A percentile compares a stretch with the other conserved stretches of the same genome.
phyloP scores from a whole-genome alignment of 1,139 yeast genomes.

The Debaryomycetaceae sp. region DNA sequence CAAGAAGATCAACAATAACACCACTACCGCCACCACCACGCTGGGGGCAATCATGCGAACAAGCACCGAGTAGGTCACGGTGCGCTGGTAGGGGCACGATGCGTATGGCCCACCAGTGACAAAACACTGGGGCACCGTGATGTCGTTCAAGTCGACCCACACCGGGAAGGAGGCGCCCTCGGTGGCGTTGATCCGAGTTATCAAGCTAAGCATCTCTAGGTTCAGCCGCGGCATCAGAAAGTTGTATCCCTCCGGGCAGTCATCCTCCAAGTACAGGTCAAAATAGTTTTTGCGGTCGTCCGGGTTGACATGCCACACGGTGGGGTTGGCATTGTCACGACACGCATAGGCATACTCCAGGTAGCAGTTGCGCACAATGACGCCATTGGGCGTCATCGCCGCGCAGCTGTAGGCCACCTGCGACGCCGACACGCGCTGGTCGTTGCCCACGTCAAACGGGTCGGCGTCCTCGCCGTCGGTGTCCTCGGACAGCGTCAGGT shows the following conservation, averaged over 20 bases:
- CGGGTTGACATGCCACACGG: constrained; percentile 44
- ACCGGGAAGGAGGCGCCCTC: constrained; percentile 25
- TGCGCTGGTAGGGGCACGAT: constrained; percentile 68
- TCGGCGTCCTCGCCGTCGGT: constrained; percentile 6
- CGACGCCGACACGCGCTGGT: constrained; percentile 8
- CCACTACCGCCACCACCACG: constrained; percentile 48
- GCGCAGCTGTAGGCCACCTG: constrained; percentile 61
- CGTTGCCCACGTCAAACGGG: background rate
- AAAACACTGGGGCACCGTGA: constrained; percentile 75
- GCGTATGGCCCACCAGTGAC: constrained; percentile 80
- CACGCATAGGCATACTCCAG: constrained; percentile 52
- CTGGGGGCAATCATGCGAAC: constrained; percentile 66
- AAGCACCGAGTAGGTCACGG: constrained; percentile 52
- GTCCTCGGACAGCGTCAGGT: constrained; percentile 1
- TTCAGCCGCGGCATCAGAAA: constrained; percentile 58
- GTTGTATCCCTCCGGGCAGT: constrained; percentile 47
- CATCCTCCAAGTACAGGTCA: constrained; percentile 30
- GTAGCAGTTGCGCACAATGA: constrained; percentile 66
- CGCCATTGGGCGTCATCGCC: constrained; percentile 41
- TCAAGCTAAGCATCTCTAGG: constrained; percentile 32
- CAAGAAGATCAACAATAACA: constrained; percentile 38
- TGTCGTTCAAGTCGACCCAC: constrained; percentile 85
- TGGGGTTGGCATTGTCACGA: constrained; percentile 32
- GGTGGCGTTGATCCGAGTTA: constrained; percentile 14
- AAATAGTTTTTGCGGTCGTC: constrained; percentile 44